phyloP scores from a whole-genome alignment of 2,329 filamentous ascomycete species.

The Polychaeton citri region DNA sequence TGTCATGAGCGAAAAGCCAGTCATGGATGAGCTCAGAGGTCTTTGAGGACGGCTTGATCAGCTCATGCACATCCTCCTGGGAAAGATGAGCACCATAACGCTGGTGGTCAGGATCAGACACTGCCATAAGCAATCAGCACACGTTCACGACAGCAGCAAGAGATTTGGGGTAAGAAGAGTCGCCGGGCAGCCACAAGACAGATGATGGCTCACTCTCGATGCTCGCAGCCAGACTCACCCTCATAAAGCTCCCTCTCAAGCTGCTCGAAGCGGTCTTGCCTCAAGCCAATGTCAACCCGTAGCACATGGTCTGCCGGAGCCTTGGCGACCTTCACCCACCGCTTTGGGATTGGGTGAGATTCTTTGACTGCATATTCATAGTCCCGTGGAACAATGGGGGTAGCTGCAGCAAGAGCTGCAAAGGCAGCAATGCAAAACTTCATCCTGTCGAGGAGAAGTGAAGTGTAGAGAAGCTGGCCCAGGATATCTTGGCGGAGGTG shows the following conservation, averaged over 20 bases:
- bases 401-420: slow-evolving; percentile 6
- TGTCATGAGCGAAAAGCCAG: slow-evolving; percentile 42
- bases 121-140: slow-evolving; percentile 16
- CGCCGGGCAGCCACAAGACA: not conserved
- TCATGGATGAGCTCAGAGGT: slow-evolving; percentile 39
- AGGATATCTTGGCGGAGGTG: too few relatives aligned
- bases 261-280: slow-evolving; percentile 42
- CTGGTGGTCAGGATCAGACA: slow-evolving; percentile 39
- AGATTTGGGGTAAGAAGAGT: not conserved
- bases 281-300: slow-evolving; percentile 44
- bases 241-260: slow-evolving; percentile 43
- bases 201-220: not conserved
- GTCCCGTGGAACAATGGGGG: slow-evolving; percentile 9
- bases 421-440: slow-evolving; percentile 7
- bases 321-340: slow-evolving; percentile 32
- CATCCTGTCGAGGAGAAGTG: too few relatives aligned
- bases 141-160: slow-evolving; percentile 1
- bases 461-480: too few relatives aligned
- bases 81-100: slow-evolving; percentile 37
- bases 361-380: slow-evolving; percentile 43
- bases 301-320: slow-evolving; percentile 21
- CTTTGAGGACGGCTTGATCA: slow-evolving; percentile 41
- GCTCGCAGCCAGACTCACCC: slow-evolving; percentile 20
- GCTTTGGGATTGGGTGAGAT: slow-evolving; percentile 36
- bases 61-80: slow-evolving; percentile 37